Percentiles rank a stretch among this genome's conserved stretches.
Evolutionary conservation across 148 eudicot genomes (phyloP).

Genomic region (Cornus suecica): DNA sequence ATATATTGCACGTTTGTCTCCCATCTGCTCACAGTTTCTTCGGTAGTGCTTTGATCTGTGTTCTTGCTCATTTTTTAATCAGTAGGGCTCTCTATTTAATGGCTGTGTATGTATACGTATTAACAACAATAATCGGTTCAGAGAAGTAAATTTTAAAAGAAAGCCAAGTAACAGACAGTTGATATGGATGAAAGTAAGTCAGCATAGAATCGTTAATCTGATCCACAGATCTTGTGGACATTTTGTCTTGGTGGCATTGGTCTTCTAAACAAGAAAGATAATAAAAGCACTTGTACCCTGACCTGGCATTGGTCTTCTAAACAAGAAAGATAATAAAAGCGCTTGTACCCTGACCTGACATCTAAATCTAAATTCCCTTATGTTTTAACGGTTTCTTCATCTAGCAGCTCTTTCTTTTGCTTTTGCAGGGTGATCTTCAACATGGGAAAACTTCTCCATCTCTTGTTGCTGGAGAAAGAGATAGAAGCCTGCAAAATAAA

Average conservation of each 20-base stretch:
- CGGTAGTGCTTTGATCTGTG: not conserved
- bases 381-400: not conserved
- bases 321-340: not conserved
- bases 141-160: too few relatives aligned
- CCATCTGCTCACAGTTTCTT: not conserved
- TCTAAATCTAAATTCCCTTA: not conserved
- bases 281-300: not conserved
- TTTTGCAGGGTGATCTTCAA: constrained; percentile 43
- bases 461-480: constrained; percentile 35
- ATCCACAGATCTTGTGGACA: not conserved
- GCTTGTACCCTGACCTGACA: not conserved
- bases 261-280: not conserved
- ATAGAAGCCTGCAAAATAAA: constrained; percentile 30
- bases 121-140: too few relatives aligned
- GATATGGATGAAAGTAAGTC: too few relatives aligned
- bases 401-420: constrained; percentile 4
- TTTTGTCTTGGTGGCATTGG: constrained; percentile 1
- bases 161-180: too few relatives aligned
- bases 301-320: constrained; percentile 1
- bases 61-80: not conserved
- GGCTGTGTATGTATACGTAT: not conserved
- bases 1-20: not conserved
- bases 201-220: not conserved
- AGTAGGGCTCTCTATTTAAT: not conserved
- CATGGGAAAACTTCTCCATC: constrained; percentile 33